Base-by-base conservation (phyloP, 2,329 filamentous ascomycete species). In the Xylariaceae sp. region DNA sequence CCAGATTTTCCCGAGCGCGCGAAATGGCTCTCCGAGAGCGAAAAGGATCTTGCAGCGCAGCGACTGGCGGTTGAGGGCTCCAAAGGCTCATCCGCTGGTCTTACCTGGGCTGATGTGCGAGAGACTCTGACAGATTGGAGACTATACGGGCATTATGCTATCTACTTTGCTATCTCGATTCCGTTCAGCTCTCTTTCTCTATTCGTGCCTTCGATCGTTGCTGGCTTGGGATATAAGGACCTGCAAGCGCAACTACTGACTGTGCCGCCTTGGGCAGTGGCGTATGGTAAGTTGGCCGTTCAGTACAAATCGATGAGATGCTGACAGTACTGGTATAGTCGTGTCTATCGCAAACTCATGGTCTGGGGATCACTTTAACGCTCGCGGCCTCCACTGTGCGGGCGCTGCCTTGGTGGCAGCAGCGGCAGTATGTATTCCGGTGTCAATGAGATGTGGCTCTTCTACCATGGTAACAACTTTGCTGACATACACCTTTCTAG, bases 1-100 rank as follows among this genome's bases (percentile, higher is more conserved):
- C 84, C 87, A 5, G 84, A 90, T 64, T 82, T 80, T 22, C 86
- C 87, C 0, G 83, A 87, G 57, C 82, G 78, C 0, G 82, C 85
- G 0, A 74, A 73, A 45, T 89, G 84, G 71, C 75, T 90, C 2
- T 79, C 73, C 3, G 70, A 75, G 5, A 69, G 78, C 31, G 86
- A 91, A 62, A 81, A 79, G 54, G 75, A 76, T 5, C 73, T 90
- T 14, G 75, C 75, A 2, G 58, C 70, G 3, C 67, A 64, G 16
- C 70, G 78, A 2, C 60, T 81, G n/a, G 65, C 65, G 31, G 59
- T 73, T 33, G 75, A 79, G 54, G 77, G 77, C 34, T 75, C 74
- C 59, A 75, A 78, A 58, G 83, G 83, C 70, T 71, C 75, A 1
- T 83, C 89, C 58, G 78, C 83, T 13, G 77, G 74, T 56, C 80